These are phyloP conservation scores for Dioscorea zingiberensis DNA, from an alignment of 106 monocot species.

Conservation along the genomic window DNA sequence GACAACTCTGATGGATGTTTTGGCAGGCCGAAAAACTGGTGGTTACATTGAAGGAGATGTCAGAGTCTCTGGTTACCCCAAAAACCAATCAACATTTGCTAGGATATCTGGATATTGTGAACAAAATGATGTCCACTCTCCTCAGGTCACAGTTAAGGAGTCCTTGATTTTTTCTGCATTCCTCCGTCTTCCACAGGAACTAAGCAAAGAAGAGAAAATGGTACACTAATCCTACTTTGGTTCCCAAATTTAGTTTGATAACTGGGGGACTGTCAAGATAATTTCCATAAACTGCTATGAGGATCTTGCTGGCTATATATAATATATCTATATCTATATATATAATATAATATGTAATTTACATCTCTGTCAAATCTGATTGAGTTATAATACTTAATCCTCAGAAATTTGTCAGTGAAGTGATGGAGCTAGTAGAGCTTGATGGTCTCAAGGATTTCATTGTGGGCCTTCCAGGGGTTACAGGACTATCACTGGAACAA, in stretches of 20 bases:
- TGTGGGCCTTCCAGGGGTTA: constrained; percentile 49
- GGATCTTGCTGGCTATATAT: too few relatives aligned
- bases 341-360: too few relatives aligned
- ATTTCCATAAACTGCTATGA: too few relatives aligned
- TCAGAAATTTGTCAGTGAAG: constrained; percentile 42
- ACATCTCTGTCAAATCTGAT: too few relatives aligned
- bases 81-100: constrained; percentile 61
- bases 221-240: constrained; percentile 2
- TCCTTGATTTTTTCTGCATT: constrained; percentile 65
- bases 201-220: constrained; percentile 36
- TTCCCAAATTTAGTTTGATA: too few relatives aligned
- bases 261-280: too few relatives aligned
- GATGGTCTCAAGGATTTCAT: constrained; percentile 35
- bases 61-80: constrained; percentile 52
- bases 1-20: constrained; percentile 76
- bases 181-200: constrained; percentile 49
- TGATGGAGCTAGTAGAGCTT: constrained; percentile 61
- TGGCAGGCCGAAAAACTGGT: constrained; percentile 70
- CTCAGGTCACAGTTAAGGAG: constrained; percentile 59
- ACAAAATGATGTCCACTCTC: constrained; percentile 70
- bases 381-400: not conserved
- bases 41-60: constrained; percentile 70
- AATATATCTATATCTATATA: too few relatives aligned
- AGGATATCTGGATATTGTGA: constrained; percentile 78
- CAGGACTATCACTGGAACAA: constrained; percentile 56